These are phyloP conservation scores for Fusarium sp. DNA, from an alignment of 2,329 filamentous ascomycete species.

Conservation along the genomic window DNA sequence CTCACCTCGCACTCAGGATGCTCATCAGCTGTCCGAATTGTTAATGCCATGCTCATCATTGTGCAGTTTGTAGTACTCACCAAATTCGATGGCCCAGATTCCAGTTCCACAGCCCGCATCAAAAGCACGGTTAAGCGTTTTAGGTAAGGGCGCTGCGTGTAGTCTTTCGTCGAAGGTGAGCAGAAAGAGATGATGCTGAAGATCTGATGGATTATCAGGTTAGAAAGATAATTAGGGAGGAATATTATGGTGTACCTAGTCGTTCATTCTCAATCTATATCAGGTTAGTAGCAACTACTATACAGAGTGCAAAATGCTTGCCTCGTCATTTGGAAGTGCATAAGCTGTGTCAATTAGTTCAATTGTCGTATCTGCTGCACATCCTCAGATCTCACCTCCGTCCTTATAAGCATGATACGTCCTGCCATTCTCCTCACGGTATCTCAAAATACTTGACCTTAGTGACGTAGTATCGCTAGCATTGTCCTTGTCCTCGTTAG, in stretches of 20 bases:
- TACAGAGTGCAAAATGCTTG: not conserved
- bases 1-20: conserved; percentile 21
- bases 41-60: not conserved
- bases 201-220: not conserved
- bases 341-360: conserved; percentile 1
- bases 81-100: conserved; percentile 29
- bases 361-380: accelerated
- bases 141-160: not conserved
- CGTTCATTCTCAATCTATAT: conserved; percentile 16
- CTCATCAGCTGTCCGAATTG: not conserved
- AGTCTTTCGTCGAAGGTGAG: conserved; percentile 20
- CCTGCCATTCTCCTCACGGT: not conserved
- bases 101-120: conserved; percentile 22
- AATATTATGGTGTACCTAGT: not conserved
- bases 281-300: not conserved
- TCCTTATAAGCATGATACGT: conserved; percentile 11
- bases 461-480: not conserved
- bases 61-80: not conserved
- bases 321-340: conserved; percentile 26
- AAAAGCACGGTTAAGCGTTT: not conserved
- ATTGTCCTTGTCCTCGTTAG: not conserved
- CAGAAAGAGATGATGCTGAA: conserved; percentile 21
- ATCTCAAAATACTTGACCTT: not conserved
- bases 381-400: not conserved
- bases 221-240: not conserved